Evolutionary conservation across 768 basidiomycete species (phyloP).

Genomic region (Boletus rubroflammeus): DNA sequence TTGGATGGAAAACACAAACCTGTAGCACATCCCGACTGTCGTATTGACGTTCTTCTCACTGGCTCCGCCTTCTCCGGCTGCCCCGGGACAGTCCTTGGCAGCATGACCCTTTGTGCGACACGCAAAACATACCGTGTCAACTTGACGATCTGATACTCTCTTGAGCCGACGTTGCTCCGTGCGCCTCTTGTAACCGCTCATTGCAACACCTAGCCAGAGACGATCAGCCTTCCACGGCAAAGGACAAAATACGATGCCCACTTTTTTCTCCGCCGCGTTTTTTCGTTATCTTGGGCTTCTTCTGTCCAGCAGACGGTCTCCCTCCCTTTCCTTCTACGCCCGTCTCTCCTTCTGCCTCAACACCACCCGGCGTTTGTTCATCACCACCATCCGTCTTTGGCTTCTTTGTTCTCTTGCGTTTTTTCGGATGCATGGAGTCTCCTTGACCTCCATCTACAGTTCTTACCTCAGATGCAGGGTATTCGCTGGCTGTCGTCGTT

Average conservation of each 20-base stretch:
- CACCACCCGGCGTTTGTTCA: slow-evolving; percentile 2
- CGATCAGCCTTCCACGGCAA: slow-evolving; percentile 6
- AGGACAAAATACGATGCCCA: slow-evolving; percentile 3
- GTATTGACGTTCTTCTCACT: slow-evolving; percentile 24
- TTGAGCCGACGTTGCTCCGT: slow-evolving; percentile 63
- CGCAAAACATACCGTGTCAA: slow-evolving; percentile 74
- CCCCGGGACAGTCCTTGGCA: slow-evolving; percentile 74
- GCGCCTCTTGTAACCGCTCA: slow-evolving; percentile 24
- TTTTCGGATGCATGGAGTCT: slow-evolving; percentile 41
- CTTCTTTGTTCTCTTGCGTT: slow-evolving; percentile 53
- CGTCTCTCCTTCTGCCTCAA: slow-evolving; percentile 16
- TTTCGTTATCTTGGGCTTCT: slow-evolving; percentile 27
- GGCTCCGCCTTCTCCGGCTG: slow-evolving; percentile 21
- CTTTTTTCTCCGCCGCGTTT: slow-evolving; percentile 29
- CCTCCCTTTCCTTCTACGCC: slow-evolving; percentile 19
- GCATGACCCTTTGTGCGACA: slow-evolving; percentile 83
- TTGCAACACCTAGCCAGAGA: slow-evolving; percentile 25
- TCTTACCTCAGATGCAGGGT: background rate
- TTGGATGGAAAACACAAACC: slow-evolving; percentile 42
- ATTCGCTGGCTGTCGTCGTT: slow-evolving; percentile 5
- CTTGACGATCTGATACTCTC: slow-evolving; percentile 54
- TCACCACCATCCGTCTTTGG: slow-evolving; percentile 27
- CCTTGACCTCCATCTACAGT: slow-evolving; percentile 2
- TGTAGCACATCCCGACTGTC: slow-evolving; percentile 61
- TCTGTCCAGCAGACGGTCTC: slow-evolving; percentile 1